Base-by-base conservation (phyloP, 2,329 filamentous ascomycete species). In the Didymella segeticola region DNA sequence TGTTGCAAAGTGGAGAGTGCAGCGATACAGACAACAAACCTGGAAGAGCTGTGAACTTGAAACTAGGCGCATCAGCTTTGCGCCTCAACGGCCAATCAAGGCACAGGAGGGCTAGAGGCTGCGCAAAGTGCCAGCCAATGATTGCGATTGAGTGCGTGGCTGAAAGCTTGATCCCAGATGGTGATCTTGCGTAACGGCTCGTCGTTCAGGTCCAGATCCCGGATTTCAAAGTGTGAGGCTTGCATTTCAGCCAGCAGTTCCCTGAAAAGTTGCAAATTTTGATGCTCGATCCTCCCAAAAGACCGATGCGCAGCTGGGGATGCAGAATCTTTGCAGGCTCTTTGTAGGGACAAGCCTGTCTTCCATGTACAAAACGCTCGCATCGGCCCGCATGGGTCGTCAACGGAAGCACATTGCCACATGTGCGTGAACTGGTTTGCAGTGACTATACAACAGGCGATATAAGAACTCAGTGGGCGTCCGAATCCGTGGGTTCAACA, bases 11-110 rank as follows among this genome's bases (percentile, higher is more conserved):
- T 51, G 53, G 57, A 64, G 47, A 55, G 48, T 43, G 58, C 60
- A 58, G 55, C 58, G 19, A 61, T 33, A 61, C 66, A 67, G 67
- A 68, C 64, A 72, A 67, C 67, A 72, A 72, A 73, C 70, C 61
- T 70, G 70, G 70, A 74, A 71, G 60, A 63, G 58, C 51, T 56
- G 50, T 53, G 57, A 64, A 54, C 47, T 54, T 71, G 69, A 72
- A 73, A 72, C 70, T 61, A 56, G 62, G 56, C 51, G 48, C 60
- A 60, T 63, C 56, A 62, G 56, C 56, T 57, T 52, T 57, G 53
- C 53, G 47, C 47, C 46, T 47, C 55, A 53, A 34, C 47, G 42
- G 51, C 71, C 64, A 74, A 73, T 73, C 60, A 71, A 36, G n/a
- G 17, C 33, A 29, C 30, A n/a, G 43, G 43, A 43, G 33, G 43